A percentile compares a stretch with the other conserved stretches of the same genome.
phyloP scores from a whole-genome alignment of 2,329 filamentous ascomycete genomes.

The Trichoderma sp. region DNA sequence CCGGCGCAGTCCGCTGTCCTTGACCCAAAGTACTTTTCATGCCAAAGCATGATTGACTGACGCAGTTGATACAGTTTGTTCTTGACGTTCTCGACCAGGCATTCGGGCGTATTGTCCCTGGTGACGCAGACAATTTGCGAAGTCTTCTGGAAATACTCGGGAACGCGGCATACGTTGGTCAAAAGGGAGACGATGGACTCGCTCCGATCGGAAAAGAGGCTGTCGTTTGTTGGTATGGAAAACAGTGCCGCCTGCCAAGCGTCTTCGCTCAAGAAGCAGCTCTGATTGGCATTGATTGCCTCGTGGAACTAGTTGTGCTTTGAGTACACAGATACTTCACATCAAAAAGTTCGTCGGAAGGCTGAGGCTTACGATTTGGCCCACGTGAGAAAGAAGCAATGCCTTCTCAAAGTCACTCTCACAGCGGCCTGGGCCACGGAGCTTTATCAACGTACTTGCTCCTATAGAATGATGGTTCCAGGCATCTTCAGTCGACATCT shows the following conservation, averaged over 20 bases:
- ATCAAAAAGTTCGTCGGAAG: no score
- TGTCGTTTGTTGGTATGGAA: conserved; percentile 20
- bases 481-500: conserved; percentile 19
- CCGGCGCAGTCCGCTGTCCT: neutral
- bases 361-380: conserved; percentile 22
- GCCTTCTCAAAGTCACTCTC: conserved; percentile 22
- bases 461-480: conserved; percentile 19
- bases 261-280: conserved; percentile 8
- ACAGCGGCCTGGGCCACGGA: conserved; percentile 21
- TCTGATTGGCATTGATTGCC: conserved; percentile 4
- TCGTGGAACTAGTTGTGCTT: conserved; percentile 6
- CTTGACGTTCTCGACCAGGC: neutral
- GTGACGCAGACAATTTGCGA: conserved; percentile 10
- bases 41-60: neutral
- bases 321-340: neutral
- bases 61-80: neutral
- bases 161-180: conserved; percentile 4
- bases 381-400: conserved; percentile 18
- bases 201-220: conserved; percentile 18
- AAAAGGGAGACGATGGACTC: conserved; percentile 10
- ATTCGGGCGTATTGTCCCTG: neutral
- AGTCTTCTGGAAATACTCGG: conserved; percentile 17
- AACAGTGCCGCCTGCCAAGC: conserved; percentile 10
- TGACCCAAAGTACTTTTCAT: conserved; percentile 12
- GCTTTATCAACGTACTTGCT: conserved; percentile 14